These are phyloP conservation scores for Colletotrichum sp. DNA, from an alignment of 2,329 filamentous ascomycete genomes.

Conservation along the genomic window DNA sequence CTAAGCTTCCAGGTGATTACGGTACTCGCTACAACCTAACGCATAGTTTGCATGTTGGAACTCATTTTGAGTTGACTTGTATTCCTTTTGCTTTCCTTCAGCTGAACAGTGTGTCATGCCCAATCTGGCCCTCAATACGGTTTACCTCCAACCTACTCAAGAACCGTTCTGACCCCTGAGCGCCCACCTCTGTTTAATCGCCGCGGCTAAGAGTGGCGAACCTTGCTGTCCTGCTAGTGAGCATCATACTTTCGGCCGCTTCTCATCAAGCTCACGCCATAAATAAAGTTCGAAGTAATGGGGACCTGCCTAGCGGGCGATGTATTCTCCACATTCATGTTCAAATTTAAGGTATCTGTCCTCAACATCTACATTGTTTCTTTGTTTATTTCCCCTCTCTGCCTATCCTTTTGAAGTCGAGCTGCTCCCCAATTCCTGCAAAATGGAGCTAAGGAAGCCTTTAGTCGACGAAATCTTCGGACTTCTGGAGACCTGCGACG, in stretches of 20 bases:
- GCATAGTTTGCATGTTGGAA: neutral
- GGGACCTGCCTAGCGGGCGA: neutral
- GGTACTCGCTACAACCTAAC: neutral
- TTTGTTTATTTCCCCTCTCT: neutral
- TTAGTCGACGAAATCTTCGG: neutral
- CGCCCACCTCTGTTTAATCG: neutral
- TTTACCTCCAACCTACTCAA: no score
- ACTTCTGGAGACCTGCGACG: neutral
- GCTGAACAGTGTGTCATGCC: neutral
- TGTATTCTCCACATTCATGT: neutral
- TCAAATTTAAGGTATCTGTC: neutral
- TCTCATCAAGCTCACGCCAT: neutral
- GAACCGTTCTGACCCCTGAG: neutral
- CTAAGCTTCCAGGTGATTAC: neutral
- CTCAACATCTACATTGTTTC: neutral
- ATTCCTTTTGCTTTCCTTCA: neutral
- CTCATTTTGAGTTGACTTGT: neutral
- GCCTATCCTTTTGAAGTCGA: neutral
- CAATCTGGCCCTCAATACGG: no score
- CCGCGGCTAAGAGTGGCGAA: neutral
- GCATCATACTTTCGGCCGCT: neutral
- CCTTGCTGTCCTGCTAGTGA: neutral
- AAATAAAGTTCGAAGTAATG: neutral
- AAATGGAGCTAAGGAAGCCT: neutral
- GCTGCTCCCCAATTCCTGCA: neutral